Evolutionary conservation across 148 eudicot genomes (phyloP).

Genomic region (Heliamphora exappendiculata): DNA sequence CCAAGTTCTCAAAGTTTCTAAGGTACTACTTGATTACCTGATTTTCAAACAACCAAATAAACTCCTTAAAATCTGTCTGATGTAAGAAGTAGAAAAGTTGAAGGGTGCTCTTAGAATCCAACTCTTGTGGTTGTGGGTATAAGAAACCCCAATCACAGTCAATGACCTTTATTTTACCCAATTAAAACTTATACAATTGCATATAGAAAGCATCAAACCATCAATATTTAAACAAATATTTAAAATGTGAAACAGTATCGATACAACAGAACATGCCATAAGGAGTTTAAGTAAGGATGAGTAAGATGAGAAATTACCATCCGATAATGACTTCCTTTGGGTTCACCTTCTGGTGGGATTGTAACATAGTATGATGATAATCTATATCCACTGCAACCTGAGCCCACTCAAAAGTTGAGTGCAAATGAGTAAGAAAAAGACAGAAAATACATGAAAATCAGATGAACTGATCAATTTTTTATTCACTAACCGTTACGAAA

Average conservation of each 20-base stretch:
- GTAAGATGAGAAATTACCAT: constrained; percentile 49
- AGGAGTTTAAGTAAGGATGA: not conserved
- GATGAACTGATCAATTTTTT: not conserved
- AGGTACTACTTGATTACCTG: not conserved
- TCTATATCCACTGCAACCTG: constrained; percentile 98
- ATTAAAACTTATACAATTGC: not conserved
- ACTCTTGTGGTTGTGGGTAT: too few relatives aligned
- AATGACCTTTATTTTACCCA: too few relatives aligned
- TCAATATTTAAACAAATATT: not conserved
- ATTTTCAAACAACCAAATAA: not conserved
- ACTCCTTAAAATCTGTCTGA: not conserved
- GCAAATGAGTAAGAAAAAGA: not conserved
- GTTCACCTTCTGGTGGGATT: too few relatives aligned
- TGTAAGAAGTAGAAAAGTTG: not conserved
- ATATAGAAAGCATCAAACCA: not conserved
- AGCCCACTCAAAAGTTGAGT: not conserved
- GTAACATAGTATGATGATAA: constrained; percentile 87
- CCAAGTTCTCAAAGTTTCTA: not conserved
- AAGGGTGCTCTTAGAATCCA: too few relatives aligned
- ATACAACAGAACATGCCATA: not conserved
- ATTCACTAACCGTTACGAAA: not conserved
- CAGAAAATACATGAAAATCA: not conserved
- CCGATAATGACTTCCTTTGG: constrained; percentile 97
- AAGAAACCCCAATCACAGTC: not conserved
- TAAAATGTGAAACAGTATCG: not conserved